These are phyloP conservation scores for Lasiodiplodia theobromae DNA, from an alignment of 2,329 filamentous ascomycete species.

Conservation along the genomic window DNA sequence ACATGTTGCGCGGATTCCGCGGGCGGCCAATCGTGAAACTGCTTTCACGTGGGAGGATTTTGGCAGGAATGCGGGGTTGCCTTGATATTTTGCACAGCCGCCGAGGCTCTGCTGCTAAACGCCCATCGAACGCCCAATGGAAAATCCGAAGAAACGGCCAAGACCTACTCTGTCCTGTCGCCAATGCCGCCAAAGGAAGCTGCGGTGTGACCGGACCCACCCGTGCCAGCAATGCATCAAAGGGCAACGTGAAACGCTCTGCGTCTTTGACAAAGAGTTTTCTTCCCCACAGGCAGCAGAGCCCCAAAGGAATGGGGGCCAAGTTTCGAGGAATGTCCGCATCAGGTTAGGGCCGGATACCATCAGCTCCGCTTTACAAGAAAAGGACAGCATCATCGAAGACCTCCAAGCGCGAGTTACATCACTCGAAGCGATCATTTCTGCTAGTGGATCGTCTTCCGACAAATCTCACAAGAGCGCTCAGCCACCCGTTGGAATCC, in stretches of 20 bases:
- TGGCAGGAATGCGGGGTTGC: neutral
- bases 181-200: slow-evolving; percentile 39
- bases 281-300: neutral
- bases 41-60: neutral
- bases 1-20: too few relatives aligned
- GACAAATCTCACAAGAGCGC: too few relatives aligned
- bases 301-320: too few relatives aligned
- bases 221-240: slow-evolving; percentile 38
- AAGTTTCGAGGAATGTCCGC: neutral
- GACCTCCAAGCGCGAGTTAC: slow-evolving; percentile 35
- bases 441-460: neutral
- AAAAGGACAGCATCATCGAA: slow-evolving; percentile 16
- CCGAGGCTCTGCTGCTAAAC: neutral
- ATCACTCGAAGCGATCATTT: slow-evolving; percentile 36
- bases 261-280: slow-evolving; percentile 30
- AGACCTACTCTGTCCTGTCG: slow-evolving; percentile 39
- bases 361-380: neutral
- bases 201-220: slow-evolving; percentile 37
- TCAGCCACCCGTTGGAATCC: neutral
- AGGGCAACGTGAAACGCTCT: slow-evolving; percentile 29
- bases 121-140: neutral
- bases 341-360: too few relatives aligned
- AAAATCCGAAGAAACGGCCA: slow-evolving; percentile 33
- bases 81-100: neutral
- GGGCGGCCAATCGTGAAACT: too few relatives aligned